Conservation (phyloP, 768 basidiomycete genomes). For the Auricularia heimuer region DNA sequence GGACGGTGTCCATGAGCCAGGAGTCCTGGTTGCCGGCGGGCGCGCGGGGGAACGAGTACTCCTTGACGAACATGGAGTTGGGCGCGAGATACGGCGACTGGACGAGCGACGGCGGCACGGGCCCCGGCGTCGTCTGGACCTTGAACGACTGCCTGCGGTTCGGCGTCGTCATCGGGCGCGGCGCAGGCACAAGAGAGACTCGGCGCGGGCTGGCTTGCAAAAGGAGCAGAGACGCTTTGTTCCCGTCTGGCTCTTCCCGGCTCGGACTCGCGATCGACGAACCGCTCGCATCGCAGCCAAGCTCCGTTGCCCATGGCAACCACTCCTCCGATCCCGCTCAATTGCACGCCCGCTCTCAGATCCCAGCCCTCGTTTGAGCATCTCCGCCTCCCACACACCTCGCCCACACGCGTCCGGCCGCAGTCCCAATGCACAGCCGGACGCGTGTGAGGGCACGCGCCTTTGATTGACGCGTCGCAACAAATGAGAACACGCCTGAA, state of each 20-base stretch:
- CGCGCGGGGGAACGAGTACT: not conserved
- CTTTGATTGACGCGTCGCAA: not conserved
- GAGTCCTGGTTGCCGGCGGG: not conserved
- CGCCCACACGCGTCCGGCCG: too few relatives aligned
- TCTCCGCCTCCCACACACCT: too few relatives aligned
- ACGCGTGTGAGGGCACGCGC: not conserved
- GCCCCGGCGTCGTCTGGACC: not conserved
- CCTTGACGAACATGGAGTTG: conserved; percentile 1
- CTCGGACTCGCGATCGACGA: too few relatives aligned
- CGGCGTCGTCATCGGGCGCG: conserved; percentile 1
- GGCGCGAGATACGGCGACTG: conserved; percentile 3
- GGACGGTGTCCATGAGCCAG: not conserved
- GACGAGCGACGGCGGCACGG: conserved; percentile 6
- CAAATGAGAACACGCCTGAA: not conserved
- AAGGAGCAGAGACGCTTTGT: not conserved
- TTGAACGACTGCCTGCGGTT: not conserved
- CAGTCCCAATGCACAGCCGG: not conserved
- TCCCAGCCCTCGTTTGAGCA: not conserved
- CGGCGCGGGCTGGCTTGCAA: not conserved
- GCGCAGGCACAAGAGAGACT: not conserved
- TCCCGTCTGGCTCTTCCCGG: too few relatives aligned
- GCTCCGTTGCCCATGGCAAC: not conserved
- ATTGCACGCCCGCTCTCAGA: not conserved
- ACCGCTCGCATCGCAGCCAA: not conserved
- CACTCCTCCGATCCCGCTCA: not conserved